Conservation (phyloP, 192 early-diverging fungal genomes). For the Backusella sp. region DNA sequence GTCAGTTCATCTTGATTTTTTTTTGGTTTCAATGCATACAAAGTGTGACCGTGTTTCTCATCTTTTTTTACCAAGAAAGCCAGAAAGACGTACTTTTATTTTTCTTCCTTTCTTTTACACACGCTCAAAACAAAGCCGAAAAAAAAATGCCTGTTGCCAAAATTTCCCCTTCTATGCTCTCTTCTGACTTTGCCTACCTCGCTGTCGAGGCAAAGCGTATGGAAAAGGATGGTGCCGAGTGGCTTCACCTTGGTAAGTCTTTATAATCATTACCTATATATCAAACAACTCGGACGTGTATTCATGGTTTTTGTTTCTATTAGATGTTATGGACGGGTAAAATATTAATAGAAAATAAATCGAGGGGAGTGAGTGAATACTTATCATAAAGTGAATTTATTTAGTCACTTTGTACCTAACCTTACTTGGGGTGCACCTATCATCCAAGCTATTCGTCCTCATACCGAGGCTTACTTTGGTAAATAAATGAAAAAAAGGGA, state of each 20-base stretch:
- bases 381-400: neutral
- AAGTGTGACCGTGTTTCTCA: neutral
- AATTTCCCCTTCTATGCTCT: slow-evolving; percentile 91
- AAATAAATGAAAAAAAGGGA: slow-evolving; percentile 3
- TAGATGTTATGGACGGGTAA: slow-evolving; percentile 94
- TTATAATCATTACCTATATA: too few relatives aligned
- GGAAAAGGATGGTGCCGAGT: slow-evolving; percentile 89
- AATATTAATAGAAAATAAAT: neutral
- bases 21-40: neutral
- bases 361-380: neutral
- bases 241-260: slow-evolving; percentile 76
- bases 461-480: slow-evolving; percentile 89
- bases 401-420: slow-evolving; percentile 96
- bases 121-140: neutral
- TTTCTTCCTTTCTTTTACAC: neutral
- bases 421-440: slow-evolving; percentile 93
- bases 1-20: neutral
- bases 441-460: slow-evolving; percentile 81
- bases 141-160: slow-evolving; percentile 67
- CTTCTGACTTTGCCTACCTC: slow-evolving; percentile 85
- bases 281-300: neutral
- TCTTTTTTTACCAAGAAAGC: neutral
- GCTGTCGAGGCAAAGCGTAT: slow-evolving; percentile 86
- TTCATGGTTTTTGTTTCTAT: neutral
- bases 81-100: neutral